phyloP scores from a whole-genome alignment of 2,329 filamentous ascomycete genomes.

The Emmonsia crescens region DNA sequence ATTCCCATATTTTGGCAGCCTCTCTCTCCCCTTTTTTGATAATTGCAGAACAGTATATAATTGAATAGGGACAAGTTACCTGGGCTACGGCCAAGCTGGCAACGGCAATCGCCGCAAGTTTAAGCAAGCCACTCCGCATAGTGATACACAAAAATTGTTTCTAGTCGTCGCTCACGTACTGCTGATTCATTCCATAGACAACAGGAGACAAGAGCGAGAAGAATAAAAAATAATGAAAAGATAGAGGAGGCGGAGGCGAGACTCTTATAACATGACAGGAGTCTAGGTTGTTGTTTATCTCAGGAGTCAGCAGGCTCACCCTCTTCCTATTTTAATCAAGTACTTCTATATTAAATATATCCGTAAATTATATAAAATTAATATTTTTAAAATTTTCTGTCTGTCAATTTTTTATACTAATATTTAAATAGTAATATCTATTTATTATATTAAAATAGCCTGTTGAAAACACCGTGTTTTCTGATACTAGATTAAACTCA shows the following conservation, averaged over 20 bases:
- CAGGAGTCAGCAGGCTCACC: no score
- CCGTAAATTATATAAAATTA: no score
- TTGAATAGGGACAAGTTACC: slow-evolving; percentile 15
- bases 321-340: no score
- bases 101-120: slow-evolving; percentile 22
- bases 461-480: no score
- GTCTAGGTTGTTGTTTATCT: no score
- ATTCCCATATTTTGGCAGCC: neutral
- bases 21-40: neutral
- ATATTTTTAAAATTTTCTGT: no score
- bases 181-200: neutral
- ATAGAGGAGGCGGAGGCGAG: neutral
- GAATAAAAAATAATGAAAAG: neutral
- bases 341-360: no score
- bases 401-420: no score
- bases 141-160: neutral
- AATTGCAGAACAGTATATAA: neutral
- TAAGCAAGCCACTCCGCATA: slow-evolving; percentile 28
- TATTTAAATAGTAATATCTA: no score
- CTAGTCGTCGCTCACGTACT: neutral
- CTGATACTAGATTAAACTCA: no score
- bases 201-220: neutral
- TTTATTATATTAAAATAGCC: no score
- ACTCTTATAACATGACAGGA: neutral
- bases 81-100: slow-evolving; percentile 24